A percentile compares a stretch with the other conserved stretches of the same genome.
Evolutionary conservation across 495 filamentous ascomycete species (phyloP).

Genomic region (Podospora comata): DNA sequence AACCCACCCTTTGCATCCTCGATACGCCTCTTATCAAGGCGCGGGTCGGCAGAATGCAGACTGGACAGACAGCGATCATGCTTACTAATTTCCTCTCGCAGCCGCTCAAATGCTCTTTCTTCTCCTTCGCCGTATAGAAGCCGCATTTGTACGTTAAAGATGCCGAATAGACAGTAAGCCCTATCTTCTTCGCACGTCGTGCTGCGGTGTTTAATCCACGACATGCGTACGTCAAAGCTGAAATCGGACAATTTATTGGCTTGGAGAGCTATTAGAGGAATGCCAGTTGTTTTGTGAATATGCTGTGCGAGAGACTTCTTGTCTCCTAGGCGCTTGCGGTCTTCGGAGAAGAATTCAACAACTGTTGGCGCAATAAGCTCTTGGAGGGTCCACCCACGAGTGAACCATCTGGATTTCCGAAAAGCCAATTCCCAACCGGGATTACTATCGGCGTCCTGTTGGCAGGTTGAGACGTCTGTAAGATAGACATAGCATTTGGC

Average conservation of each 20-base stretch:
- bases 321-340: conserved; percentile 22
- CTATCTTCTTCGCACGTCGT: conserved; percentile 24
- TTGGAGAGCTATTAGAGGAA: conserved; percentile 9
- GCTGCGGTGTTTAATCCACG: conserved; percentile 21
- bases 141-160: conserved; percentile 16
- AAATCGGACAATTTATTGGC: conserved; percentile 4
- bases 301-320: conserved; percentile 19
- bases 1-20: too few species aligned
- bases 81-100: too few species aligned
- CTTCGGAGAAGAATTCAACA: conserved; percentile 28
- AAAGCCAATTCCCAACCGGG: too few species aligned
- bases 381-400: too few species aligned
- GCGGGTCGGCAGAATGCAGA: too few species aligned
- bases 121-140: conserved; percentile 12
- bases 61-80: too few species aligned
- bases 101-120: not conserved
- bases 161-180: conserved; percentile 27
- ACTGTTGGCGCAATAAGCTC: conserved; percentile 14
- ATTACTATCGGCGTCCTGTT: too few species aligned
- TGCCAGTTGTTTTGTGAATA: conserved; percentile 24
- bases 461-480: too few species aligned
- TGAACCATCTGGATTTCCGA: too few species aligned
- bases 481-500: conserved; percentile 24
- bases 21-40: too few species aligned
- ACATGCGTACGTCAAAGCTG: conserved; percentile 26